A percentile compares a stretch with the other conserved stretches of the same genome.
These are phyloP conservation scores for Pseudomassariella vexata DNA, from an alignment of 2,329 filamentous ascomycete species.

Conservation along the genomic window DNA sequence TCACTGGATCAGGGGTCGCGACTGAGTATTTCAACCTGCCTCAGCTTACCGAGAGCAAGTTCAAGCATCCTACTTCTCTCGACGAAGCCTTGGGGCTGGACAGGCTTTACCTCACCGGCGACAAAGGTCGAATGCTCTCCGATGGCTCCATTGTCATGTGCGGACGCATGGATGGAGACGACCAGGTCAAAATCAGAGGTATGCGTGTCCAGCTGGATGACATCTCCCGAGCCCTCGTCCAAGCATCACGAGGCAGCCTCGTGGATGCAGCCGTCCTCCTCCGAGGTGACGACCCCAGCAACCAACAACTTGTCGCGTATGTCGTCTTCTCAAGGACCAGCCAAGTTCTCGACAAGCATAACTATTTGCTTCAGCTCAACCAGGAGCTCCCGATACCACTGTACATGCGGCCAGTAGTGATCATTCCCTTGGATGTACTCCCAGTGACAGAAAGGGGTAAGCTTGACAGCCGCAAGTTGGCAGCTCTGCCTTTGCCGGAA, in stretches of 20 bases:
- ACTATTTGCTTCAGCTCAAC: not conserved
- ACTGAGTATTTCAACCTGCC: conserved; percentile 1
- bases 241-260: not conserved
- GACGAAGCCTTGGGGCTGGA: not conserved
- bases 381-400: not conserved
- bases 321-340: not conserved
- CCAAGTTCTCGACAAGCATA: not conserved
- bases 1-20: not conserved
- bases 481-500: not conserved
- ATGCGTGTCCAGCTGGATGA: not conserved
- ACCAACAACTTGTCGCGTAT: not conserved
- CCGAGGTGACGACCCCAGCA: conserved; percentile 3
- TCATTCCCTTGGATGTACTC: not conserved
- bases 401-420: not conserved
- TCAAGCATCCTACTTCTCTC: no score
- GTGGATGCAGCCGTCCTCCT: conserved; percentile 3
- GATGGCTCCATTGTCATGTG: not conserved
- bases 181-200: conserved; percentile 1
- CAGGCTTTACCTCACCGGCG: not conserved
- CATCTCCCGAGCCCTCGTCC: not conserved
- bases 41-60: not conserved
- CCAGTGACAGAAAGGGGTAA: not conserved
- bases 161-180: conserved; percentile 1
- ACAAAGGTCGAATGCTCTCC: not conserved
- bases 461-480: not conserved